Base-by-base conservation (phyloP, 805 yeast species). In the Nakazawaea holstii region DNA sequence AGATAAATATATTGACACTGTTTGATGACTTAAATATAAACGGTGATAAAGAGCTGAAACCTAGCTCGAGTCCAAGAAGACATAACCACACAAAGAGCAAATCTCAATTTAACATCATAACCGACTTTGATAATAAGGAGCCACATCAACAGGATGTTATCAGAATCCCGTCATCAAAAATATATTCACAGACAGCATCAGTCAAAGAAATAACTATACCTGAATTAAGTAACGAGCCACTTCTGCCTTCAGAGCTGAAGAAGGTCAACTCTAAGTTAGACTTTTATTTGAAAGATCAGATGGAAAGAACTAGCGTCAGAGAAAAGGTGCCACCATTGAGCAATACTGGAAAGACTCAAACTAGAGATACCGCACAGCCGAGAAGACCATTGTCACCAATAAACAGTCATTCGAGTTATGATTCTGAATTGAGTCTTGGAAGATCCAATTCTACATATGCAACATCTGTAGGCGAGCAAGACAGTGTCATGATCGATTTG, bases 391-490 rank as follows among this genome's bases (percentile, higher is more conserved):
- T 26, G 7, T 46, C 49, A 8, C 49, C 44, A 9, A 11, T 46
- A 24, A 27, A n/a, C 7, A 46, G 49, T 40, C 44, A 39, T 15
- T 46, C 49, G 8, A 46, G 49, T 46, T 32, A 46, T 24, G 49
- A 39, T 6, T 46, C 49, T 8, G 11, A 30, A n/a, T 17, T 40
- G 36, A 46, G 49, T 46, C 41, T 46, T 10, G 45, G 40, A 4
- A 35, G 33, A 20, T 28, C 45, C 7, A 28, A 35, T 7, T 46
- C 49, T 4, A 35, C 49, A 13, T 8, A 8, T 13, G 43, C 15
- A 6, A 39, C 48, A 3, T 39, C 43, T 26, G 48, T 45, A 6
- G 8, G 13, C 10, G 36, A 28, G 30, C n/a, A 30, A 5, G 48
- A 45, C 14, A 26, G 31, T 27, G 35, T 46, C 9, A 14, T 46